These are phyloP conservation scores for Arxiozyma bovina DNA, from an alignment of 1,139 yeast genomes.

Conservation along the genomic window DNA sequence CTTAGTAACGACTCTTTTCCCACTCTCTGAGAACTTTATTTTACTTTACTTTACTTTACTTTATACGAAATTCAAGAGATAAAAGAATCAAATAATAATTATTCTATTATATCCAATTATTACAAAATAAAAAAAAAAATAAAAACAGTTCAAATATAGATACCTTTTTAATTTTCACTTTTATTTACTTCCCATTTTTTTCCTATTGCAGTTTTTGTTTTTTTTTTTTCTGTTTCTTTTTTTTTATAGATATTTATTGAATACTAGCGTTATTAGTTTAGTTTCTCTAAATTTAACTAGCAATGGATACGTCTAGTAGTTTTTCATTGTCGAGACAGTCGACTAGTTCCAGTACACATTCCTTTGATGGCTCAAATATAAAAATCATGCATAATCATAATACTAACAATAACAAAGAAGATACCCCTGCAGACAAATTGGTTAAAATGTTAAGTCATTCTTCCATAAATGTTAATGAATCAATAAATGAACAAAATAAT, in stretches of 20 bases:
- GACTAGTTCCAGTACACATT: conserved; percentile 1
- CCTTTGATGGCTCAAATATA: conserved; percentile 3
- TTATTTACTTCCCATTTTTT: too few relatives aligned
- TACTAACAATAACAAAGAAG: background rate
- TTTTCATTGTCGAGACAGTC: background rate
- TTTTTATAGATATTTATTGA: background rate
- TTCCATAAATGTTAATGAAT: background rate
- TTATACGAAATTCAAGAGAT: too few relatives aligned
- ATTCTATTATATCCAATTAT: too few relatives aligned
- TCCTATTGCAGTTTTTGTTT: too few relatives aligned
- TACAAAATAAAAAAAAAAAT: too few relatives aligned
- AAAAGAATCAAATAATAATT: too few relatives aligned
- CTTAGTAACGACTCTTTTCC: too few relatives aligned
- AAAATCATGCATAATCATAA: background rate
- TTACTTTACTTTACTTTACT: too few relatives aligned
- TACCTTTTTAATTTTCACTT: too few relatives aligned
- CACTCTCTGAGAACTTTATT: too few relatives aligned
- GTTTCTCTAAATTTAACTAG: background rate
- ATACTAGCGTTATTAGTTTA: background rate
- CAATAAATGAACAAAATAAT: background rate
- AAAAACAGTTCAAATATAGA: too few relatives aligned
- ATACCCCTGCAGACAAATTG: conserved; percentile 13
- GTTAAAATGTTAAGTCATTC: conserved; percentile 12
- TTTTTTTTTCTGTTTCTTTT: too few relatives aligned
- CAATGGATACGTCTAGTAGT: background rate